Evolutionary conservation across 2,329 filamentous ascomycete species (phyloP).

Genomic region (Nemania sp.): DNA sequence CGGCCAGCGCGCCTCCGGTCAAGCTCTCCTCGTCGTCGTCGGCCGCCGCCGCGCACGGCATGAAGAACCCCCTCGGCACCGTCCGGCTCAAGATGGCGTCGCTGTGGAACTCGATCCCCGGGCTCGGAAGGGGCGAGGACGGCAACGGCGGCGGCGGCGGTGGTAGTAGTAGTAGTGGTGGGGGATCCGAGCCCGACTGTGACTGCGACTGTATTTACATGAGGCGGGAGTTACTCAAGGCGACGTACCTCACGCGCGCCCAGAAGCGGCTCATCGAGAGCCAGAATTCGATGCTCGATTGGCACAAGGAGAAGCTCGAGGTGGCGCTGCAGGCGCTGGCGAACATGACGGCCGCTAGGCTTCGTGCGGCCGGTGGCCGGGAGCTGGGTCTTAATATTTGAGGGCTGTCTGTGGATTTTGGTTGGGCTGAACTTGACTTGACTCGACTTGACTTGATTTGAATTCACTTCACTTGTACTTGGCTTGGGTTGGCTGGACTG

Average conservation of each 20-base stretch:
- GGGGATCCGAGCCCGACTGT: neutral
- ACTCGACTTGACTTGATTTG: too few relatives aligned
- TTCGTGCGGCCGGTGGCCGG: neutral
- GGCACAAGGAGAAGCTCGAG: slow-evolving; percentile 15
- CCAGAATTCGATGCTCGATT: slow-evolving; percentile 15
- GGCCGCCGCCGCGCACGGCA: neutral
- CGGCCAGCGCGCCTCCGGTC: slow-evolving; percentile 6
- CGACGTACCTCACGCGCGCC: slow-evolving; percentile 14
- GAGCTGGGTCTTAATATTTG: slow-evolving; percentile 13
- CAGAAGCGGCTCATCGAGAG: slow-evolving; percentile 25
- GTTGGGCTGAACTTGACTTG: neutral
- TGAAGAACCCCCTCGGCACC: slow-evolving; percentile 23
- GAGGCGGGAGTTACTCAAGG: slow-evolving; percentile 12
- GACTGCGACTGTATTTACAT: slow-evolving; percentile 4
- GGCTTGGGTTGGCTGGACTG: too few relatives aligned
- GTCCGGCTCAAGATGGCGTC: slow-evolving; percentile 3
- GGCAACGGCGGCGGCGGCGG: too few relatives aligned
- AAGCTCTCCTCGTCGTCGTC: neutral
- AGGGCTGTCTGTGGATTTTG: neutral
- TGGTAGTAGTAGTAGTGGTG: too few relatives aligned
- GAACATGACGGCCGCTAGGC: neutral
- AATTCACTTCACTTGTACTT: too few relatives aligned
- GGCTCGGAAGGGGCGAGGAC: neutral
- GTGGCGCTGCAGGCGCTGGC: slow-evolving; percentile 11
- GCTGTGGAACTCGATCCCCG: slow-evolving; percentile 19